phyloP scores from a whole-genome alignment of 73 alveolate species.

The Paramecium pentaurelia region DNA sequence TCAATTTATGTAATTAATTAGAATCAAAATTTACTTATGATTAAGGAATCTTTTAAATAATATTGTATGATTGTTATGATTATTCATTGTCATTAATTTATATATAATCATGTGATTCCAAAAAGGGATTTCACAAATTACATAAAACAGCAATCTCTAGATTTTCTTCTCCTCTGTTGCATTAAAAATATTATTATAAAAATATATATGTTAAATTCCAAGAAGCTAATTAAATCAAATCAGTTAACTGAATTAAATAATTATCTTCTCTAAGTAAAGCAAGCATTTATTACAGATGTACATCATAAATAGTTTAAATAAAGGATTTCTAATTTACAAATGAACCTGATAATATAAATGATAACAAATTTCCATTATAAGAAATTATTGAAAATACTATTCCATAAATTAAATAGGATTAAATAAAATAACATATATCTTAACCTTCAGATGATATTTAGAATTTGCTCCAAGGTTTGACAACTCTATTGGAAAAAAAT shows the following conservation, averaged over 20 bases:
- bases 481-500: not conserved
- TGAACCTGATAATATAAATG: not conserved
- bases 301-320: not conserved
- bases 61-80: not conserved
- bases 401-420: not conserved
- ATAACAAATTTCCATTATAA: not conserved
- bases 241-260: not conserved
- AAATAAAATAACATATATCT: not conserved
- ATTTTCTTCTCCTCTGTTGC: not conserved
- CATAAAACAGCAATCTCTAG: not conserved
- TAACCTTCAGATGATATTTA: not conserved
- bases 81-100: not conserved
- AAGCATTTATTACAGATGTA: conserved; percentile 13
- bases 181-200: not conserved
- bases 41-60: not conserved
- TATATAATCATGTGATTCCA: not conserved
- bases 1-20: not conserved
- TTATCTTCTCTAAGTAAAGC: not conserved
- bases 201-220: not conserved
- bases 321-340: not conserved
- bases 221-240: not conserved
- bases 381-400: not conserved
- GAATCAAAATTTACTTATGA: not conserved
- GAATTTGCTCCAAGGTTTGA: not conserved
- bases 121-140: not conserved